Evolutionary conservation across 2,329 filamentous ascomycete genomes (phyloP).

Genomic region (Calonectria henricotiae): DNA sequence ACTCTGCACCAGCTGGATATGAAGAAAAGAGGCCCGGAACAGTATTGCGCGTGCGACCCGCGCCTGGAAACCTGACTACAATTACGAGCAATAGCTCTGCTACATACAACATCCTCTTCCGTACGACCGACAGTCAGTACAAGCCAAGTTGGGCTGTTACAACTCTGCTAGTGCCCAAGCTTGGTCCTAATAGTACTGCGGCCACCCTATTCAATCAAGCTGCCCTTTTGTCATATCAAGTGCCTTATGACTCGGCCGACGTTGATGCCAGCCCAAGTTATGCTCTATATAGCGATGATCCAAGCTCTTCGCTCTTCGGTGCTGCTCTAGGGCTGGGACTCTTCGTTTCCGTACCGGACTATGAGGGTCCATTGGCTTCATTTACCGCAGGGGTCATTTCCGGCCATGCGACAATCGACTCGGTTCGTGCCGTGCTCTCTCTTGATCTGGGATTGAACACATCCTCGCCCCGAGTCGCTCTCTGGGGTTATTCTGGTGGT

Average conservation of each 20-base stretch:
- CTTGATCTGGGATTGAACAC: conserved; percentile 55
- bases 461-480: conserved; percentile 54
- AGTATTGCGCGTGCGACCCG: conserved; percentile 47
- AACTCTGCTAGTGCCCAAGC: conserved; percentile 43
- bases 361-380: conserved; percentile 63
- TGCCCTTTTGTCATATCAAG: conserved; percentile 48
- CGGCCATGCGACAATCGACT: conserved; percentile 65
- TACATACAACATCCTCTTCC: conserved; percentile 48
- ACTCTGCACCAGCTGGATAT: conserved; percentile 44
- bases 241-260: conserved; percentile 48
- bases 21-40: conserved; percentile 45
- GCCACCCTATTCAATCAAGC: conserved; percentile 36
- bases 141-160: conserved; percentile 49
- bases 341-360: conserved; percentile 64
- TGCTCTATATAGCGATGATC: conserved; percentile 24
- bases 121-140: conserved; percentile 50
- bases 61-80: conserved; percentile 48
- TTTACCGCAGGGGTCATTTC: conserved; percentile 63
- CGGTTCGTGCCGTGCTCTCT: conserved; percentile 61
- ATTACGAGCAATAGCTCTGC: conserved; percentile 44
- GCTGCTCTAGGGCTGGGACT: conserved; percentile 41
- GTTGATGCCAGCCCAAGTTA: conserved; percentile 49
- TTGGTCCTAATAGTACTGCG: conserved; percentile 41
- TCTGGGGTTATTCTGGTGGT: conserved; percentile 74
- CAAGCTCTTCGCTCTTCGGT: not conserved